Evolutionary conservation across 2,329 filamentous ascomycete species (phyloP).

Genomic region (Escovopsis sp.): DNA sequence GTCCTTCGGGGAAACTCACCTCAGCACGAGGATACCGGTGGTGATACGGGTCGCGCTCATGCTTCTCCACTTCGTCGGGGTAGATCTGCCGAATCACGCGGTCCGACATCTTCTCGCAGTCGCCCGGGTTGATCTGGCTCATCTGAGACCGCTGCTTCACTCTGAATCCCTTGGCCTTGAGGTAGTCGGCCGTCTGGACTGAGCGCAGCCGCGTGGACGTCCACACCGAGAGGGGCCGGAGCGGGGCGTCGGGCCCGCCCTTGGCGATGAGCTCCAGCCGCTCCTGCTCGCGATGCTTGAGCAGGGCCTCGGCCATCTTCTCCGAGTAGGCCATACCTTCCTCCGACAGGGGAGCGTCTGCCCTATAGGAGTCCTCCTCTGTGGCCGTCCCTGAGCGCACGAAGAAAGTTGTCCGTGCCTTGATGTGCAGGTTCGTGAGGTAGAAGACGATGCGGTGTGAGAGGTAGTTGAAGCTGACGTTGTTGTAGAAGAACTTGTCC

Average conservation of each 20-base stretch:
- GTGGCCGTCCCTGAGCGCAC: conserved; percentile 71
- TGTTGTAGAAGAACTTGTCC: conserved; percentile 86
- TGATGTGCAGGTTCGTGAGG: conserved; percentile 93
- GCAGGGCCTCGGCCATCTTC: conserved; percentile 72
- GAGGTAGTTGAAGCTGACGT: conserved; percentile 90
- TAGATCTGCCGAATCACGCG: conserved; percentile 65
- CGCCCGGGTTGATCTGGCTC: conserved; percentile 92
- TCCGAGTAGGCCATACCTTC: conserved; percentile 68
- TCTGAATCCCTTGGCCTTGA: conserved; percentile 69
- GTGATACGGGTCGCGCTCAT: conserved; percentile 90
- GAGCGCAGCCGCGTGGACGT: conserved; percentile 84
- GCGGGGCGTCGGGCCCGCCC: conserved; percentile 50
- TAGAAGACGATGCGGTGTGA: conserved; percentile 98
- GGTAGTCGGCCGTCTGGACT: conserved; percentile 71
- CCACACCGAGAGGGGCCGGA: conserved; percentile 82
- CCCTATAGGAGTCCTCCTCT: conserved; percentile 86
- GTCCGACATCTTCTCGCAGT: conserved; percentile 89
- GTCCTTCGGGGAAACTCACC: too few relatives aligned
- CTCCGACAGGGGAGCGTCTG: conserved; percentile 70
- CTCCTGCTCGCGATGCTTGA: conserved; percentile 74
- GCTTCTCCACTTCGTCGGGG: conserved; percentile 82
- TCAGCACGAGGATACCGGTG: conserved; percentile 92
- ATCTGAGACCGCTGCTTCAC: conserved; percentile 88
- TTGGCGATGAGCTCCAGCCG: conserved; percentile 52
- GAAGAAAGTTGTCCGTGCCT: conserved; percentile 86